These are phyloP conservation scores for Candida sanyaensis DNA, from an alignment of 1,139 yeast species.

Conservation along the genomic window DNA sequence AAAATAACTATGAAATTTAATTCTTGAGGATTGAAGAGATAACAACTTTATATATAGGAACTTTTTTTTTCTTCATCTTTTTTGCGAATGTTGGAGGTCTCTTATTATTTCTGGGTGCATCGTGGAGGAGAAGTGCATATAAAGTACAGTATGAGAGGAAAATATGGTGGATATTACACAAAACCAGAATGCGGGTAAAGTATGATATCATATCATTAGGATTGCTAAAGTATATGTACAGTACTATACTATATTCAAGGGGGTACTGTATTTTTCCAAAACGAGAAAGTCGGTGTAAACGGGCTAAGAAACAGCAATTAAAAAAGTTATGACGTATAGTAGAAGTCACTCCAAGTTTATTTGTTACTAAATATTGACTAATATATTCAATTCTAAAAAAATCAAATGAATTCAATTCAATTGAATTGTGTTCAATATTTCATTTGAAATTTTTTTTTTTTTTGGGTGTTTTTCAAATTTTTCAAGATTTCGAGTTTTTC, in stretches of 20 bases:
- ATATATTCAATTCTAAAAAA: background rate
- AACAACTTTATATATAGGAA: background rate
- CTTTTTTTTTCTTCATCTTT: background rate
- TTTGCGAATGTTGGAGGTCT: background rate
- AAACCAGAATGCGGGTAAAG: background rate
- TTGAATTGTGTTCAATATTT: too few relatives aligned
- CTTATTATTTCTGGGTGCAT: too few relatives aligned
- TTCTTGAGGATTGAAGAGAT: background rate
- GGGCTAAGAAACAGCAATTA: too few relatives aligned
- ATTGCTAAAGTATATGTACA: too few relatives aligned
- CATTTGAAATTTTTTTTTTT: background rate
- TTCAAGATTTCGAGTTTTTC: background rate
- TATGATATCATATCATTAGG: conserved; percentile 1
- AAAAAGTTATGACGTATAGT: too few relatives aligned
- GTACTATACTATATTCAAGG: too few relatives aligned
- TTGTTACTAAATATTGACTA: background rate
- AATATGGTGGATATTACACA: background rate
- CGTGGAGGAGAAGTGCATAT: background rate
- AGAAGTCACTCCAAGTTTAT: background rate
- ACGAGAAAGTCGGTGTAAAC: too few relatives aligned
- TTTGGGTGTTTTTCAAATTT: background rate
- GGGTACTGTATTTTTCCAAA: too few relatives aligned
- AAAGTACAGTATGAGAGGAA: too few relatives aligned
- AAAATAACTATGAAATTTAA: background rate
- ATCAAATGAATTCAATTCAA: too few relatives aligned